These are phyloP conservation scores for Dalechampia spathulata DNA, from an alignment of 441 rosid genomes.

Conservation along the genomic window DNA sequence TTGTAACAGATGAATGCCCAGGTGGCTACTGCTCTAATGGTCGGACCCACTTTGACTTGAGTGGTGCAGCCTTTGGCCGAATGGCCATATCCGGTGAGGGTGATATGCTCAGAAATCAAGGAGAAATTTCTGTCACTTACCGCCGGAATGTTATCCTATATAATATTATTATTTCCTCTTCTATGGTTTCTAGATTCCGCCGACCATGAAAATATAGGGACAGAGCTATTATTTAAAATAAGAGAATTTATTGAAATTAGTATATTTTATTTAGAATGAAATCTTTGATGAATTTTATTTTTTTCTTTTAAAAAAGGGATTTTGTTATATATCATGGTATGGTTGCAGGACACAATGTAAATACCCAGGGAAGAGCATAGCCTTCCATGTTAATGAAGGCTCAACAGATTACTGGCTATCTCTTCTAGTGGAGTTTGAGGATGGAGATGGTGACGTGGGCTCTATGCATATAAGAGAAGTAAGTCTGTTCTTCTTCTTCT, in stretches of 20 bases:
- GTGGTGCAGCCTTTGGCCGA: constrained; percentile 90
- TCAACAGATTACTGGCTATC: constrained; percentile 83
- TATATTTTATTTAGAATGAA: too few species aligned
- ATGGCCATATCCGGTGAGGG: constrained; percentile 73
- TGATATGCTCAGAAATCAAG: constrained; percentile 72
- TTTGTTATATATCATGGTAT: too few species aligned
- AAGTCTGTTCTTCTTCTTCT: constrained; percentile 7
- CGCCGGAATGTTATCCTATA: constrained; percentile 59
- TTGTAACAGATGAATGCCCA: constrained; percentile 87
- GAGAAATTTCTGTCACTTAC: constrained; percentile 59
- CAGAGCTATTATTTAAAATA: too few species aligned
- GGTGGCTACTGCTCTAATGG: constrained; percentile 71
- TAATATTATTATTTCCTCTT: too few species aligned
- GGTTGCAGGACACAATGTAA: constrained; percentile 66
- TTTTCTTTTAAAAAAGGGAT: too few species aligned
- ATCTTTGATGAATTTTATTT: too few species aligned
- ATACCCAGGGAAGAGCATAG: constrained; percentile 71
- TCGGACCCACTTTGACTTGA: constrained; percentile 71
- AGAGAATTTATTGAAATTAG: too few species aligned
- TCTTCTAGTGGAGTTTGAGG: constrained; percentile 78
- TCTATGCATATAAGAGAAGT: constrained; percentile 87
- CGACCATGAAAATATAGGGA: too few species aligned
- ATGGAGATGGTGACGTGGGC: constrained; percentile 95
- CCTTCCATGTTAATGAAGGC: constrained; percentile 86
- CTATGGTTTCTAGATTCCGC: too few species aligned